Evolutionary conservation across 176 grass and related monocot genomes (phyloP).

Genomic region (Puccinellia tenuiflora): DNA sequence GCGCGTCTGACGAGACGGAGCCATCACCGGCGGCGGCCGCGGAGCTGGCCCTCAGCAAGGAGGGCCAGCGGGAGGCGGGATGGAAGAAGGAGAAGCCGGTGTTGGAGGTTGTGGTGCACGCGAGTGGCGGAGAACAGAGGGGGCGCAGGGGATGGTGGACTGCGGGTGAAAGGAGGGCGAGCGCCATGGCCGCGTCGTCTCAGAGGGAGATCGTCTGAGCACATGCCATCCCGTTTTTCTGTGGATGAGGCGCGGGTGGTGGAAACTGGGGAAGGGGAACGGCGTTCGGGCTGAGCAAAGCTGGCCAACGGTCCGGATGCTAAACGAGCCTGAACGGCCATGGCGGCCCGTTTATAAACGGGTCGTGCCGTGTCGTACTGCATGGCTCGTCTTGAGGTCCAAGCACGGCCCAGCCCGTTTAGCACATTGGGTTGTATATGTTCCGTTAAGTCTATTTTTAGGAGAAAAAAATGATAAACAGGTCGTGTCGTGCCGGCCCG

Average conservation of each 20-base stretch:
- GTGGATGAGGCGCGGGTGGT: constrained; percentile 52
- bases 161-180: constrained; percentile 32
- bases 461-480: too few species aligned
- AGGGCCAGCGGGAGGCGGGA: not conserved
- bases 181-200: constrained; percentile 48
- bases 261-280: not conserved
- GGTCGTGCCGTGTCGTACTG: too few species aligned
- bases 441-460: too few species aligned
- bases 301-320: too few species aligned
- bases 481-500: too few species aligned
- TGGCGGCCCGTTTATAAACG: too few species aligned
- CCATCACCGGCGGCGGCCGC: constrained; percentile 18
- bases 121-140: not conserved
- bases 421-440: too few species aligned
- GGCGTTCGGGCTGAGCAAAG: too few species aligned
- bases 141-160: constrained; percentile 16
- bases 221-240: not conserved
- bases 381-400: too few species aligned
- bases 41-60: constrained; percentile 28
- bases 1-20: constrained; percentile 16
- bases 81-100: not conserved
- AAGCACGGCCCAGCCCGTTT: too few species aligned
- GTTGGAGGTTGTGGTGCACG: not conserved
- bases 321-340: too few species aligned
- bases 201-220: constrained; percentile 22